Evolutionary conservation across 306 rosid species (phyloP), one percentile per base, ranked within the genome.

Genomic region (Rosa chinensis): DNA sequence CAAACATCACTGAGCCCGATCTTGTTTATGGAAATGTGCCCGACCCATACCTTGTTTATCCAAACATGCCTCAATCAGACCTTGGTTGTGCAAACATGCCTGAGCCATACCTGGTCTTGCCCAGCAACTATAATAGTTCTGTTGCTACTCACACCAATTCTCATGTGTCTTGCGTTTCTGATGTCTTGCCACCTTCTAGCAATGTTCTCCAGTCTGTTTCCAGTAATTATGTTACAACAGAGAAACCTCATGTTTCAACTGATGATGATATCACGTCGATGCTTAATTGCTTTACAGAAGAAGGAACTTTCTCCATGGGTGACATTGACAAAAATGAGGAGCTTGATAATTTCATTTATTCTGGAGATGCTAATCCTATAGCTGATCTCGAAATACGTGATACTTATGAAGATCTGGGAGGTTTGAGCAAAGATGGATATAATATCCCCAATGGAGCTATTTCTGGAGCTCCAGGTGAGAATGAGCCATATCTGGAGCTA

Each of bases 401-500:
- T 23, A 40, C 78, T 47, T 79, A 58, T 68, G 66, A 47, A 20
- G 85, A 55, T 42, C 64, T 88, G 53, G 88, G 70, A 72, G 84
- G 64, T 66, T 77, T 86, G 79, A 71, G 74, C 72, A 61, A 77
- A 23, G 82, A 76, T 20, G 66, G 43, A 58, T 35, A 20, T 37
- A 40, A 52, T 44, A 63, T 72, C 17, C 68, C 70, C 73, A 43
- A 55, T 66, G 72, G 66, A 77, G 28, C 32, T 52, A 40, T 74
- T 48, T 52, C 49, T 67, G 14, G 21, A 17, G 48, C 72, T 66
- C 8, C 28, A 18, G 23, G 25, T 66, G 72, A 66, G 45, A 64
- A 64, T 39, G 72, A 66, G 25, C 14, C 72, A 8, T 66, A 45
- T 74, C 58, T 93, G 85, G 98, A 93, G 88, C 80, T 93, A 79